Evolutionary conservation across 192 early-diverging fungal species (phyloP).

Genomic region (Phlyctochytrium bullatum): DNA sequence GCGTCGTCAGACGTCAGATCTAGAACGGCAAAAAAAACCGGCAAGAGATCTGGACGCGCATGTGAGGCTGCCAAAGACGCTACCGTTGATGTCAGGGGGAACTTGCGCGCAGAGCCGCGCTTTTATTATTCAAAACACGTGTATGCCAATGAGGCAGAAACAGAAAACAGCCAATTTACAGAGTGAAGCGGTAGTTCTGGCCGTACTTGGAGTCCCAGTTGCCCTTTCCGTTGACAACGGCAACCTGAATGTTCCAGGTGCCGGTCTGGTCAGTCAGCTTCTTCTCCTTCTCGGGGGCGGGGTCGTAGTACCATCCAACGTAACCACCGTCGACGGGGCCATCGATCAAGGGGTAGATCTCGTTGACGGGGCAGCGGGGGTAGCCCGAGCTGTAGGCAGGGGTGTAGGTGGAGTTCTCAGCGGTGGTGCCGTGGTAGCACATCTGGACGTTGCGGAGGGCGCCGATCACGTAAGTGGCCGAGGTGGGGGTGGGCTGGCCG

Average conservation of each 20-base stretch:
- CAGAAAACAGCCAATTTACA: neutral
- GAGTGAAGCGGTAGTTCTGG: constrained; percentile 13
- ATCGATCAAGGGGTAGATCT: constrained; percentile 1
- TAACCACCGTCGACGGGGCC: neutral
- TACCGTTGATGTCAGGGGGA: no score
- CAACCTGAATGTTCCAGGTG: constrained; percentile 11
- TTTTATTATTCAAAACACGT: no score
- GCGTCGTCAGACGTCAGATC: no score
- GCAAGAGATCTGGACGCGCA: no score
- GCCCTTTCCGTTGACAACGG: constrained; percentile 12
- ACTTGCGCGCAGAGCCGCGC: no score
- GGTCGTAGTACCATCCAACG: constrained; percentile 7
- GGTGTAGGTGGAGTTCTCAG: constrained; percentile 11
- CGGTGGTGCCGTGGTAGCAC: constrained; percentile 8
- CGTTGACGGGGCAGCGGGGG: neutral
- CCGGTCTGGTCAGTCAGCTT: neutral
- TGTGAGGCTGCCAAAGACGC: no score
- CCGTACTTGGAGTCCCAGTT: constrained; percentile 15
- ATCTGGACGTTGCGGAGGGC: constrained; percentile 1
- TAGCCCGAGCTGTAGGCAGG: neutral
- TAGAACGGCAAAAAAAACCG: no score
- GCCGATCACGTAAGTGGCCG: neutral
- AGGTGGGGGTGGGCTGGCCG: neutral
- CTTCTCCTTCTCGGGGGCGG: neutral
- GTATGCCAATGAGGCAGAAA: no score